Conservation (phyloP, 352 stramenopile genomes). For the Pythium aphanidermatum region DNA sequence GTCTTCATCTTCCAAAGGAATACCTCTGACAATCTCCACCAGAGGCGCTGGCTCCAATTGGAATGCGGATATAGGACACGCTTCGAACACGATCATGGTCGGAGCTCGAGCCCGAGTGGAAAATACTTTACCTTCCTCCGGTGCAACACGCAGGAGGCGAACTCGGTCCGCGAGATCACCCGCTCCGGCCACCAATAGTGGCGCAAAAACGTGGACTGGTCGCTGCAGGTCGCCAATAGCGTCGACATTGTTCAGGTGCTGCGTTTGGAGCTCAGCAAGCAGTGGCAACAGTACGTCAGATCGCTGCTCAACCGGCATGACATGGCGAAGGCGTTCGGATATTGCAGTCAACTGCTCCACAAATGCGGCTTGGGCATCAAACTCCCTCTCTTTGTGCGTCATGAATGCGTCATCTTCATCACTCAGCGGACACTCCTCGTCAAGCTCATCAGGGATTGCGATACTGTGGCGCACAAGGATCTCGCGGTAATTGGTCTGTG, state of each 20-base stretch:
- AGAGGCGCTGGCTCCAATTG: neutral
- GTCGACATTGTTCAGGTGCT: neutral
- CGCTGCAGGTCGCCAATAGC: too few relatives aligned
- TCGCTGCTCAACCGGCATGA: constrained; percentile 12
- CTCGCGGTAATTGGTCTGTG: constrained; percentile 3
- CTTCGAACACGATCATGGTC: constrained; percentile 39
- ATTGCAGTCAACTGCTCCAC: constrained; percentile 27
- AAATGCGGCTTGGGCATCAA: constrained; percentile 27
- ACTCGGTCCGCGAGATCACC: neutral
- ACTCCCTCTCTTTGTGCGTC: constrained; percentile 16
- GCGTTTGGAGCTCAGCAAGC: constrained; percentile 15
- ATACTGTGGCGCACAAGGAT: neutral
- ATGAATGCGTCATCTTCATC: constrained; percentile 10
- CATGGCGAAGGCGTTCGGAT: constrained; percentile 23
- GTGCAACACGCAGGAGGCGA: constrained; percentile 23
- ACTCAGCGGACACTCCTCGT: neutral
- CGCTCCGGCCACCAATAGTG: constrained; percentile 2
- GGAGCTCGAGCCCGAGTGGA: constrained; percentile 26
- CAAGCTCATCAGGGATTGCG: neutral
- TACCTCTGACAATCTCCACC: too few relatives aligned
- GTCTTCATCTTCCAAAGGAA: constrained; percentile 2
- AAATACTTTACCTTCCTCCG: constrained; percentile 31
- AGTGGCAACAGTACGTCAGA: constrained; percentile 6
- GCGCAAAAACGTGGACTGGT: constrained; percentile 13
- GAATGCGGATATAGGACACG: constrained; percentile 3